Base-by-base conservation (phyloP, 768 basidiomycete species). In the Trametes villosa region DNA sequence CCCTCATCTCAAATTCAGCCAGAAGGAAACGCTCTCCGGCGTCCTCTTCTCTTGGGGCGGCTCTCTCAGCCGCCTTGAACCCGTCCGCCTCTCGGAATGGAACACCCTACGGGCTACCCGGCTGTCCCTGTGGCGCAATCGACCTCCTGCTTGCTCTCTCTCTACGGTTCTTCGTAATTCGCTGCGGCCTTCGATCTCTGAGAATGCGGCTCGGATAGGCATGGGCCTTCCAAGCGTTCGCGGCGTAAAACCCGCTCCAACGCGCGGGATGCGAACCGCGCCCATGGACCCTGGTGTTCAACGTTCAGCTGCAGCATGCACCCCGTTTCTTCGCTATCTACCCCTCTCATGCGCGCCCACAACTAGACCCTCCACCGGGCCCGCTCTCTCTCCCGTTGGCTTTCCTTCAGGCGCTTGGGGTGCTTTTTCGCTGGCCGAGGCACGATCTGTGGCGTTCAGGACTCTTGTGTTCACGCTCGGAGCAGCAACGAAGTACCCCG, bases 301-400 rank as follows among this genome's bases (percentile, higher is more conserved):
- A n/a, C n/a, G n/a, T n/a, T n/a, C n/a, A n/a, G n/a, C n/a, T n/a
- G n/a, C n/a, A 51, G 13, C 38, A 24, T 34, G 48, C 33, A 50
- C 31, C 38, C 30, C 47, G 24, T 12, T 38, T 33, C 29, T 33
- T 27, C 15, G 22, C 27, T 41, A 29, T 41, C 36, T 41, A 1
- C n/a, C 9, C 9, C 38, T 57, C 47, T 41, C 56, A 41, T 49
- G 56, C 47, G n/a, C n/a, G 20, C 47, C 56, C 47, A 49, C 56
- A 49, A 29, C 12, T 20, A 17, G 20, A 15, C 38, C 47, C 47
- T 49, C 6, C 38, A 11, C 38, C 38, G 9, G 47, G n/a, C 33
- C 50, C 50, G 11, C 48, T 49, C 30, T 13, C 24, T 54, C 15
- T n/a, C 42, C 12, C 20, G 53, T 18, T 26, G 17, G 34, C 34